phyloP scores from a whole-genome alignment of 257 asterid genomes.

The Rhazya stricta region DNA sequence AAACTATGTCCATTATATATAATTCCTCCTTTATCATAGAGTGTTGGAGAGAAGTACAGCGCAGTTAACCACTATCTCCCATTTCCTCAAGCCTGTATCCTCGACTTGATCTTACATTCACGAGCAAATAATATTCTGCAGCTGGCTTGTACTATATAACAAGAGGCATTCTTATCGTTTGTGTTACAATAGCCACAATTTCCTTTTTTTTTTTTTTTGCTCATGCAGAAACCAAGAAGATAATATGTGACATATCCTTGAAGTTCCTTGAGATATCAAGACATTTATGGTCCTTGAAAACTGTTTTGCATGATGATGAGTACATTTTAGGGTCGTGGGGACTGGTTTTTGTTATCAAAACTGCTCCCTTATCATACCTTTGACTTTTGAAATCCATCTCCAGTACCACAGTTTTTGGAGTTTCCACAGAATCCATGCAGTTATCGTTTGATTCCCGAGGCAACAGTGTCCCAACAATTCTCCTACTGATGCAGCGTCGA shows the following conservation, averaged over 20 bases:
- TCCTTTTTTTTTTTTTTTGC: no score
- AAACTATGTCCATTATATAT: neutral
- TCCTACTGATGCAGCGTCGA: constrained; percentile 79
- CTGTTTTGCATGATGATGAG: neutral
- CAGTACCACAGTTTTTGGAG: constrained; percentile 98
- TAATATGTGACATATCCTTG: neutral
- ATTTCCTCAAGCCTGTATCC: neutral
- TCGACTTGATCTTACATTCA: neutral
- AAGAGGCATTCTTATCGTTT: neutral
- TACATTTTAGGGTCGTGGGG: neutral
- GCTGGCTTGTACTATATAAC: neutral
- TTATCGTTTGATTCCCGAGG: constrained; percentile 82
- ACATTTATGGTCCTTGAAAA: neutral
- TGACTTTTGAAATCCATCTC: constrained; percentile 28
- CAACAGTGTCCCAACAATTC: constrained; percentile 88
- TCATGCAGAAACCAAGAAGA: constrained; percentile 4
- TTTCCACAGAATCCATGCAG: constrained; percentile 98
- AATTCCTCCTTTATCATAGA: no score
- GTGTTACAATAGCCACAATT: neutral
- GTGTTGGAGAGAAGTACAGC: neutral
- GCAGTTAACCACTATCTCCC: neutral
- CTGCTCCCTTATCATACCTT: constrained; percentile 7
- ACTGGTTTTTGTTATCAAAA: neutral
- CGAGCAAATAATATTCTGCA: neutral
- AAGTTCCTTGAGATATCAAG: neutral